Conservation (phyloP, 805 yeast genomes). For the Scheffersomyces stipitis region DNA sequence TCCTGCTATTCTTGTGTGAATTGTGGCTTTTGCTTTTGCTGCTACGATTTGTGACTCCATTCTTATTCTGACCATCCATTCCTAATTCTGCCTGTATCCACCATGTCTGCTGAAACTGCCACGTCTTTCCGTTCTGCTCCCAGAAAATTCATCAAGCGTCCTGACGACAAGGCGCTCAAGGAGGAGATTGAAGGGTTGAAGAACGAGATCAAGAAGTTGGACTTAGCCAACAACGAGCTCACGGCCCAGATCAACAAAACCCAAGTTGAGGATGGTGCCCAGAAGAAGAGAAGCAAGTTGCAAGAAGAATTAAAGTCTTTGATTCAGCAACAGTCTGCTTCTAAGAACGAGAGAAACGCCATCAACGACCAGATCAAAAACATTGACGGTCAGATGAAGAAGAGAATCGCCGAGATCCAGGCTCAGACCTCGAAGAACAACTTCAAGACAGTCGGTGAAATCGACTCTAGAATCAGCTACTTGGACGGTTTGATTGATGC, state of each 20-base stretch:
- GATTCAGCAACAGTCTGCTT: constrained; percentile 46
- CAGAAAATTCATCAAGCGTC: constrained; percentile 67
- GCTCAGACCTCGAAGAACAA: constrained; percentile 66
- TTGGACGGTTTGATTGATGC: constrained; percentile 75
- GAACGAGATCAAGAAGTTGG: constrained; percentile 63
- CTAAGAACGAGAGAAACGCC: constrained; percentile 47
- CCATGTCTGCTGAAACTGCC: constrained; percentile 8
- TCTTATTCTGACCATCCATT: no score
- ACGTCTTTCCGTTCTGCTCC: constrained; percentile 5
- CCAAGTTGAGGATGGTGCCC: constrained; percentile 30
- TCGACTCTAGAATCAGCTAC: constrained; percentile 60
- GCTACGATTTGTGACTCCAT: no score
- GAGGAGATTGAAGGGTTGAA: constrained; percentile 54
- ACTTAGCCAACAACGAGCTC: constrained; percentile 50
- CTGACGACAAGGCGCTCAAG: constrained; percentile 67
- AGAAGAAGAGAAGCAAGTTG: constrained; percentile 33
- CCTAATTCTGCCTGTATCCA: no score
- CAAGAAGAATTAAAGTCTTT: constrained; percentile 40
- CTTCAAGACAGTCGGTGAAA: constrained; percentile 67
- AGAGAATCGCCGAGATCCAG: constrained; percentile 73
- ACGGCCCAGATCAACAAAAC: constrained; percentile 51
- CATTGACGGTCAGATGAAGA: constrained; percentile 68
- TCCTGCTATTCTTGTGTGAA: no score
- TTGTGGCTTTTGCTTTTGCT: no score
- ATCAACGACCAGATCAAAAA: constrained; percentile 71